phyloP scores from a whole-genome alignment of 1,284 basidiomycete genomes.

The Ustilago trichophora region DNA sequence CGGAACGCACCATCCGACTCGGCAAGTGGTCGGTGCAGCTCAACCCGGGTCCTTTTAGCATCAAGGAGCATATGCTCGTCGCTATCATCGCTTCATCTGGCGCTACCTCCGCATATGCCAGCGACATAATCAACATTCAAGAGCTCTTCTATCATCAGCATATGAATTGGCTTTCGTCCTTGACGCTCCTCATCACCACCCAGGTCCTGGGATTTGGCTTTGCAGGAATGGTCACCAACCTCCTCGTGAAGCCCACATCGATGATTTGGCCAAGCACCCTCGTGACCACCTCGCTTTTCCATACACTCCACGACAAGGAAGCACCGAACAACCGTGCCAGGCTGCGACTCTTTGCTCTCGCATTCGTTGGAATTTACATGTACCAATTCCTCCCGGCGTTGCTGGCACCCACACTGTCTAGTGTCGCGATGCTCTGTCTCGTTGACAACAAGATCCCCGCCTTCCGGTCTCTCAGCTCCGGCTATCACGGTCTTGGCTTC shows the following conservation, averaged over 20 bases:
- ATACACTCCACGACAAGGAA: conserved; percentile 69
- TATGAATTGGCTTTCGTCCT: conserved; percentile 56
- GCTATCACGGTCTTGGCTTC: conserved; percentile 70
- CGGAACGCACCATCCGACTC: conserved; percentile 60
- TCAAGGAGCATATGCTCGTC: conserved; percentile 68
- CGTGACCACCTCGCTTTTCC: conserved; percentile 70
- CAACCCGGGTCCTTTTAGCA: conserved; percentile 70
- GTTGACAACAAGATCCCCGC: conserved; percentile 68
- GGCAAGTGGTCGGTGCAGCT: conserved; percentile 63
- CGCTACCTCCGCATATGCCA: conserved; percentile 63
- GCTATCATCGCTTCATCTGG: conserved; percentile 70
- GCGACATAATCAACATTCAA: conserved; percentile 66
- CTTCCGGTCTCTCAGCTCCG: conserved; percentile 69
- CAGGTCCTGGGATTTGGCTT: conserved; percentile 66
- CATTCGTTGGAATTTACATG: conserved; percentile 67
- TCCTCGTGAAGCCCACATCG: conserved; percentile 63
- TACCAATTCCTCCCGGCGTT: conserved; percentile 70
- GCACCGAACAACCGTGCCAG: conserved; percentile 65
- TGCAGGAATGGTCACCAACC: conserved; percentile 62
- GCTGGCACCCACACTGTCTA: conserved; percentile 69
- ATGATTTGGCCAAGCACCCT: conserved; percentile 70
- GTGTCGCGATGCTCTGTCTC: conserved; percentile 69
- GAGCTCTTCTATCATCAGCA: conserved; percentile 65
- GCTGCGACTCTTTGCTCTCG: conserved; percentile 68
- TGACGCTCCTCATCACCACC: conserved; percentile 63